A percentile compares a stretch with the other conserved stretches of the same genome.
Evolutionary conservation across 306 rosid genomes (phyloP).

Genomic region (Prunus kanzakura): DNA sequence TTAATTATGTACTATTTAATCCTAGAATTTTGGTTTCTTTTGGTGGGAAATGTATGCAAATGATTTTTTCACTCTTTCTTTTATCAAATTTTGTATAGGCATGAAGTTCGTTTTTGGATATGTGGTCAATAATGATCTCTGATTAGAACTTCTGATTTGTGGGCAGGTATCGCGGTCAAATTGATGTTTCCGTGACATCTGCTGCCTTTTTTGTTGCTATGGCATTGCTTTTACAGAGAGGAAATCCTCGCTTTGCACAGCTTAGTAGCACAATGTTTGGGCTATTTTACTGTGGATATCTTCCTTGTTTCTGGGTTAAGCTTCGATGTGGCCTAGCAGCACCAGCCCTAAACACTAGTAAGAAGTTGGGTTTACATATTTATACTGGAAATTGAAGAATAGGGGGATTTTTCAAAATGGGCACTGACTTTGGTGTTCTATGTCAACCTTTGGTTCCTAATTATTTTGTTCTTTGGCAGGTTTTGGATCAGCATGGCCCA

Average conservation of each 20-base stretch:
- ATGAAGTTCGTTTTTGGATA: neutral
- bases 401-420: neutral
- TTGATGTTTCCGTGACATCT: conserved; percentile 88
- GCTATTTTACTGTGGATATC: conserved; percentile 90
- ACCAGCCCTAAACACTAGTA: conserved; percentile 84
- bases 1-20: neutral
- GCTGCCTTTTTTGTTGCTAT: conserved; percentile 88
- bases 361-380: conserved; percentile 11
- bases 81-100: neutral
- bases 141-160: conserved; percentile 34
- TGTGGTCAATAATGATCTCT: conserved; percentile 26
- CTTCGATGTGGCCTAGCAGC: conserved; percentile 97
- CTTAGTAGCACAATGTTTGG: conserved; percentile 94
- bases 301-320: conserved; percentile 97
- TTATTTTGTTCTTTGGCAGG: conserved; percentile 24
- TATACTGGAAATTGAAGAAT: neutral
- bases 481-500: conserved; percentile 50
- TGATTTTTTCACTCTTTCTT: neutral
- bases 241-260: conserved; percentile 90
- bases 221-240: conserved; percentile 82
- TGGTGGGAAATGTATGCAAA: neutral
- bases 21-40: no score
- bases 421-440: neutral
- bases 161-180: conserved; percentile 79
- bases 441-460: conserved; percentile 2